Conservation (phyloP, 2,329 filamentous ascomycete genomes). For the Claviceps spartinae region DNA sequence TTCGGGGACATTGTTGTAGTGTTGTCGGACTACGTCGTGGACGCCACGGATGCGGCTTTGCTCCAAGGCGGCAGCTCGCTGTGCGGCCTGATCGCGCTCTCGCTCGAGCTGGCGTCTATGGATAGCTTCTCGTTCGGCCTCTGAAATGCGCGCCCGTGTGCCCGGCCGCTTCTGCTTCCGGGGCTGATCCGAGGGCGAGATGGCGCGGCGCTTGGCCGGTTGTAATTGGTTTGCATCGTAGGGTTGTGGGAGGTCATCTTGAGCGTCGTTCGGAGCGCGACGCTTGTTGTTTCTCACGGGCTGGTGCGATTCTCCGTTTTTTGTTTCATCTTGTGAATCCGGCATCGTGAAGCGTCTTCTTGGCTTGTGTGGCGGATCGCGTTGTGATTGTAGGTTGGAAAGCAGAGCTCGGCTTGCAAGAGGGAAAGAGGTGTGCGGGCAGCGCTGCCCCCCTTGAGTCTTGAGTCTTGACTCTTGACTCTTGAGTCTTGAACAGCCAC, state of each 20-base stretch:
- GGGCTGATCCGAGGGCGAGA: conserved; percentile 41
- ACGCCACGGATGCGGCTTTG: conserved; percentile 37
- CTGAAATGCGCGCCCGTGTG: conserved; percentile 51
- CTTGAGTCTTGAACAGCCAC: too few species aligned
- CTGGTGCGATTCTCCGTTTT: neutral
- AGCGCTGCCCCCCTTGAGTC: too few species aligned
- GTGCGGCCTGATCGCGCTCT: conserved; percentile 28
- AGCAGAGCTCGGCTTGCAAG: neutral
- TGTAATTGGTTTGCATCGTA: conserved; percentile 47
- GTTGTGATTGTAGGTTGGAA: neutral
- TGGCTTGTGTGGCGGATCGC: neutral
- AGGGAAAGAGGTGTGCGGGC: too few species aligned
- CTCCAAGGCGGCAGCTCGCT: conserved; percentile 22
- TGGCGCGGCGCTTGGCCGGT: conserved; percentile 42
- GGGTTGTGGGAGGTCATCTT: conserved; percentile 40
- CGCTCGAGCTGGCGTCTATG: conserved; percentile 48
- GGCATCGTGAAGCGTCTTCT: neutral
- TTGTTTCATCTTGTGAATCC: neutral
- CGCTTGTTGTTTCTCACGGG: conserved; percentile 16
- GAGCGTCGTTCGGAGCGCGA: conserved; percentile 20
- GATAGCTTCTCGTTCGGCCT: conserved; percentile 53
- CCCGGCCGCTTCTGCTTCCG: conserved; percentile 58
- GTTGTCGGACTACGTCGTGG: conserved; percentile 77
- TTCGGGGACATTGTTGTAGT: conserved; percentile 94
- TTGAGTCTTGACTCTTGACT: too few species aligned